Evolutionary conservation across 148 eudicot genomes (phyloP), one percentile per base, ranked within the genome.

Genomic region (Chenopodium berlandieri): DNA sequence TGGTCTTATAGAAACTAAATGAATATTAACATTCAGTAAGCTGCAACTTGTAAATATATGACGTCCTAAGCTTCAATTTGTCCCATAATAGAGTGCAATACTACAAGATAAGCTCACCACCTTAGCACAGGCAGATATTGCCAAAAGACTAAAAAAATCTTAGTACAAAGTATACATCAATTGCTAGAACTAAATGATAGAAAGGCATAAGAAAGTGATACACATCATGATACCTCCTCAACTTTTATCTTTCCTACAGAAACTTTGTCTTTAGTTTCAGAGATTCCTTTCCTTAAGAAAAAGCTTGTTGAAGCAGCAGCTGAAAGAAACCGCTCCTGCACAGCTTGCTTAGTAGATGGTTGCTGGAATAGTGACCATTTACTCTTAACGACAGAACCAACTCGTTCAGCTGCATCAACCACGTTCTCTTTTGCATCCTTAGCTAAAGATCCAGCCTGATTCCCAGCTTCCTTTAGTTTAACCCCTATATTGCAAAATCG

Each of bases 341-440:
- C 87, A 50, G 98, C 98, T 66, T 92, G 97, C 84, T 90, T 96
- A 0, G 99, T 91, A 63, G 99, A 86, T 58, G 99, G 99, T 85
- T 94, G 95, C 85, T 91, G 95, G 81, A 96, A 86, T 47, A 96
- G 72, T 31, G 97, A 90, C 99, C 99, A 96, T 85, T 91, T 88
- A 83, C 92, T 96, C 88, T 96, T 96, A 80, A 96, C 89, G 47
- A 89, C 86, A 2, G 95, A 91, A 16, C 99, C 99, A 40, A 96
- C 95, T 78, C 89, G 88, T 73, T 80, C 99, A 22, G 97, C 98
- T 75, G 87, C 97, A 56, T 90, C 93, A 74, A 82, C 78, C 64
- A 91, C 97, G 79, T 92, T 94, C n/a, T 85, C 98, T 87, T 94
- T 94, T 73, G 99, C 95, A 88, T 94, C 99, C 86, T 92, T 94